Percentiles rank a stretch among this genome's conserved stretches.
These are phyloP conservation scores for Globisporangium lucens DNA, from an alignment of 352 stramenopile species.

Conservation along the genomic window DNA sequence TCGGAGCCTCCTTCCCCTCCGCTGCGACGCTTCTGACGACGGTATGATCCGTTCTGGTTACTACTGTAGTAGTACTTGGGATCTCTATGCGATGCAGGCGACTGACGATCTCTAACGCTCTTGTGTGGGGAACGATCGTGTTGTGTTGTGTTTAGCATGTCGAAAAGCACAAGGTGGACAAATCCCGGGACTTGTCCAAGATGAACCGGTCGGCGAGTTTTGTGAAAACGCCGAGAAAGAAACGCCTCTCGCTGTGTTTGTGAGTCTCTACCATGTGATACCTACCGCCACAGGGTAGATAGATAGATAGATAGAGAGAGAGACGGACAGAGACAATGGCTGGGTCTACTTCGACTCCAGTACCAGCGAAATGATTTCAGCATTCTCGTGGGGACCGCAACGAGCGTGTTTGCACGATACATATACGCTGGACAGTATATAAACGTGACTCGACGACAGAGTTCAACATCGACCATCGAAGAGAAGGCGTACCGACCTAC, in stretches of 20 bases:
- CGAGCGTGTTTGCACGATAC: too few species aligned
- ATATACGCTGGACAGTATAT: neutral
- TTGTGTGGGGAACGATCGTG: neutral
- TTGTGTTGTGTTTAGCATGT: slow-evolving; percentile 10
- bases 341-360: neutral
- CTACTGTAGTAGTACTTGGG: neutral
- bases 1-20: neutral
- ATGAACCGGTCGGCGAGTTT: slow-evolving; percentile 15
- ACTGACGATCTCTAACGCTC: neutral
- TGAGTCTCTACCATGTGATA: neutral
- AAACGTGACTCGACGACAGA: neutral
- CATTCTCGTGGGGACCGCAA: neutral
- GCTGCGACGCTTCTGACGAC: neutral
- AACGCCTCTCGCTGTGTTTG: slow-evolving; percentile 13
- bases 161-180: slow-evolving; percentile 3
- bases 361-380: neutral
- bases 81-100: neutral
- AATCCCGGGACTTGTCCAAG: slow-evolving; percentile 1
- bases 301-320: neutral
- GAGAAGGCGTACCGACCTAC: too few species aligned
- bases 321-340: neutral
- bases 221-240: slow-evolving; percentile 18
- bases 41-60: neutral
- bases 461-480: neutral
- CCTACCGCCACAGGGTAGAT: neutral